Conservation (phyloP, 257 asterid genomes). For the Eustoma russellianum region DNA sequence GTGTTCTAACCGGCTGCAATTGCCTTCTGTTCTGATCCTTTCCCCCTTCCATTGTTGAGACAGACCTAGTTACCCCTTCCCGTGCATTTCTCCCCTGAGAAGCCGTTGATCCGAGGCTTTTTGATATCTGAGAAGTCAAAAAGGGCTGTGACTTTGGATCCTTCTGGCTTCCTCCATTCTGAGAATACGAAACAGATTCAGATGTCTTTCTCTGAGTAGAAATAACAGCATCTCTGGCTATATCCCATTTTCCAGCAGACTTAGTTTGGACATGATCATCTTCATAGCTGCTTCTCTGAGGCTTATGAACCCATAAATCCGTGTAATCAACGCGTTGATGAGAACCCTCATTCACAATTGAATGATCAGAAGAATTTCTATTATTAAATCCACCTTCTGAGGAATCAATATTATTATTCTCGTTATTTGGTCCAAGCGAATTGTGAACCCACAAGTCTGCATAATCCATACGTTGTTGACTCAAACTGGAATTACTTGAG, state of each 20-base stretch:
- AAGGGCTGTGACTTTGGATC: constrained; percentile 8
- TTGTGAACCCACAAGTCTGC: constrained; percentile 21
- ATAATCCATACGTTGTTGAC: constrained; percentile 4
- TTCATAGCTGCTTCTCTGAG: constrained; percentile 18
- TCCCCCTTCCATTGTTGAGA: constrained; percentile 1
- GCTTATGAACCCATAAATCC: constrained; percentile 67
- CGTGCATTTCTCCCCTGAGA: neutral
- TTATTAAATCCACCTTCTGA: neutral
- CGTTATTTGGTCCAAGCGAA: constrained; percentile 4
- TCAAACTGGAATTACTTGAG: neutral
- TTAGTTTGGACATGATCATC: constrained; percentile 7
- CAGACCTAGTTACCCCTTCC: neutral
- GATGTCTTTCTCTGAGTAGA: constrained; percentile 6
- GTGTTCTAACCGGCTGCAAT: constrained; percentile 5
- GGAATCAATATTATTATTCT: constrained; percentile 5
- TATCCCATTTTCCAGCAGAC: constrained; percentile 18
- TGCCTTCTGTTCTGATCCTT: constrained; percentile 1
- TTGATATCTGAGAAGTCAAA: constrained; percentile 9
- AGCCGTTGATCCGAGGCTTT: constrained; percentile 6
- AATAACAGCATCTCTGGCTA: constrained; percentile 23
- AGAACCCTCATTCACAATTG: constrained; percentile 9
- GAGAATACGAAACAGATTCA: neutral
- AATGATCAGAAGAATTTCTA: too few species aligned
- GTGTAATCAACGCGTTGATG: constrained; percentile 16
- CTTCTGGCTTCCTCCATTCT: constrained; percentile 17